Conservation (phyloP, 2,329 filamentous ascomycete species). For the Colletotrichum siamense region DNA sequence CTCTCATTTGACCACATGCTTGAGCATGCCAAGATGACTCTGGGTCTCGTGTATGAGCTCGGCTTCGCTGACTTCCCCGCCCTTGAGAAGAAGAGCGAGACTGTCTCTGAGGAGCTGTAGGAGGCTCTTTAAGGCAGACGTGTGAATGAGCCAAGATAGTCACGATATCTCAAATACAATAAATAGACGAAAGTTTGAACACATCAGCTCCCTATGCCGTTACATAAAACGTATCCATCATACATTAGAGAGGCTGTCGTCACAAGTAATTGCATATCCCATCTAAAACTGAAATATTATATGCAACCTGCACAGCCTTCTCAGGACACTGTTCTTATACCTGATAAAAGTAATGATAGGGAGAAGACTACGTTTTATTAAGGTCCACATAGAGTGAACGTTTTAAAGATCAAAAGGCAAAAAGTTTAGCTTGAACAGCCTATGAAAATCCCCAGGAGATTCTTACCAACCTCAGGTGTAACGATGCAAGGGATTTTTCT, state of each 20-base stretch:
- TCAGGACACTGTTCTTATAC: not conserved
- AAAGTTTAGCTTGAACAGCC: not conserved
- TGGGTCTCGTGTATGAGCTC: constrained; percentile 84
- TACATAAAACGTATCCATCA: not conserved
- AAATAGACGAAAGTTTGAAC: not conserved
- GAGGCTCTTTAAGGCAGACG: not conserved
- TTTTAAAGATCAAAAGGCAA: not conserved
- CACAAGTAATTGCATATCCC: not conserved
- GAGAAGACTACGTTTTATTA: not conserved
- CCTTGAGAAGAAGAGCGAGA: constrained; percentile 34
- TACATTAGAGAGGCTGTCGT: not conserved
- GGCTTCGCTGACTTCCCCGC: constrained; percentile 74
- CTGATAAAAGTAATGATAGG: not conserved
- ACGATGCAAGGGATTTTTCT: not conserved
- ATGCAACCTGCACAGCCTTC: not conserved
- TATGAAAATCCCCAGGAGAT: not conserved
- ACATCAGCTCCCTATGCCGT: not conserved
- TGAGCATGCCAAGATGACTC: constrained; percentile 84
- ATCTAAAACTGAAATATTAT: not conserved
- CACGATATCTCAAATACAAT: not conserved
- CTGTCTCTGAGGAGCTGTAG: not conserved
- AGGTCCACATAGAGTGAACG: not conserved
- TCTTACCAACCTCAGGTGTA: constrained; percentile 12
- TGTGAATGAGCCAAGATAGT: not conserved
- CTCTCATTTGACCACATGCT: constrained; percentile 90